A percentile compares a stretch with the other conserved stretches of the same genome.
phyloP scores from a whole-genome alignment of 2,329 filamentous ascomycete species.

The Seiridium unicorne region DNA sequence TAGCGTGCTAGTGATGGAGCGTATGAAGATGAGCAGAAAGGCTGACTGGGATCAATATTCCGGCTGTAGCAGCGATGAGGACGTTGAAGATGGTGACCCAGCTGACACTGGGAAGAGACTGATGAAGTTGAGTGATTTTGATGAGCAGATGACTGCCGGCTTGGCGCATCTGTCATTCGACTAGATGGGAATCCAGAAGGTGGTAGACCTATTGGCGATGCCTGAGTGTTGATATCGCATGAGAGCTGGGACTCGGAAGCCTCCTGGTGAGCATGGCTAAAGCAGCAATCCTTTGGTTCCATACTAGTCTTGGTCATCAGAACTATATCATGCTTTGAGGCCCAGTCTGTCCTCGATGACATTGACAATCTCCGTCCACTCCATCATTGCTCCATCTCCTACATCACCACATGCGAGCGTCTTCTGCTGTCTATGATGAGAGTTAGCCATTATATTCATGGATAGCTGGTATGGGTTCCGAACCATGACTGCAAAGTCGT shows the following conservation, averaged over 20 bases:
- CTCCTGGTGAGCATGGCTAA: neutral
- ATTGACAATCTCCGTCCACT: slow-evolving; percentile 73
- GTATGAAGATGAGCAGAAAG: neutral
- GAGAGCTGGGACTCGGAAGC: neutral
- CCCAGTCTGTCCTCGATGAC: slow-evolving; percentile 55
- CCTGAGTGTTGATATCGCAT: neutral
- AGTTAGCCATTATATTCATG: no score
- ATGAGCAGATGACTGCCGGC: neutral
- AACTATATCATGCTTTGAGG: slow-evolving; percentile 21
- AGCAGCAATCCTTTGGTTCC: no score
- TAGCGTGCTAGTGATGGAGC: neutral
- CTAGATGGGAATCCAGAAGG: neutral
- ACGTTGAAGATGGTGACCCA: neutral
- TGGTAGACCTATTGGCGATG: neutral
- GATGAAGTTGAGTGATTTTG: neutral
- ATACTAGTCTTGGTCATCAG: neutral
- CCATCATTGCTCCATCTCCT: slow-evolving; percentile 78
- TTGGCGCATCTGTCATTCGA: neutral
- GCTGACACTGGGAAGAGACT: neutral
- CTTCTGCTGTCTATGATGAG: slow-evolving; percentile 56
- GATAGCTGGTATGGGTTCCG: no score
- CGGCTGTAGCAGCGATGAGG: neutral
- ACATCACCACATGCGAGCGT: slow-evolving; percentile 80
- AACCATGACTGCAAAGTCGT: no score
- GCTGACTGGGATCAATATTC: neutral